Base-by-base conservation (phyloP, 1,284 basidiomycete genomes). In the Xanthoconium separans region DNA sequence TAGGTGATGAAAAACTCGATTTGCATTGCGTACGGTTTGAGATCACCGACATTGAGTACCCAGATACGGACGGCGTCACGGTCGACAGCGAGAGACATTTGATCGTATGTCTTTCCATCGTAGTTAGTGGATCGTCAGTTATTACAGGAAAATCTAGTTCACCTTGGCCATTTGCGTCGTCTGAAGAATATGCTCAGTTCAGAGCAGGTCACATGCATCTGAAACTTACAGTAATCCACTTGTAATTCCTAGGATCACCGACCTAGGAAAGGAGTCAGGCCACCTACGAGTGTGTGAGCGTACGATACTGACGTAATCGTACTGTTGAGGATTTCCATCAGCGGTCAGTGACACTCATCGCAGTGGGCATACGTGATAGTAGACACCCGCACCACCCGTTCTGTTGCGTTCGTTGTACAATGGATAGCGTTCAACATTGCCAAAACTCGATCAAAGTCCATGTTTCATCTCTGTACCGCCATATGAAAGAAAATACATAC, bases 21-120 rank as follows among this genome's bases (percentile, higher is more conserved):
- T 27, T 46, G 33, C 33, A 37, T 47, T 29, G 18, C 34, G 46
- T 47, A 89, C 0, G 85, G 84, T 65, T 90, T 90, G 37, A 90
- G 69, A 61, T 90, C 87, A 20, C 86, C 87, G 34, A 85, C 83
- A 61, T 84, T 84, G 42, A 84, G 36, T n/a, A 65, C 36, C 85
- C 75, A 83, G 83, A 85, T 34, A 18, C 74, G 75, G 6, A 72
- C 78, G 77, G 44, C 31, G 31, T 33, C 33, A 5, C 20, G 20
- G 20, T 45, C 30, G 6, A 71, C 78, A 77, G 80, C 50, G 8
- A 41, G 36, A 6, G 34, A 54, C 34, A 40, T 44, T 54, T 51
- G 52, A 40, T 51, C 53, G 9, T 53, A 54, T 11, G 43, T 45
- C 36, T 45, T 31, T 51, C 36, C n/a, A 6, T 27, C 34, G n/a